Conservation (phyloP, 176 grass and related monocot species). For the Rhynchospora tenuis region DNA sequence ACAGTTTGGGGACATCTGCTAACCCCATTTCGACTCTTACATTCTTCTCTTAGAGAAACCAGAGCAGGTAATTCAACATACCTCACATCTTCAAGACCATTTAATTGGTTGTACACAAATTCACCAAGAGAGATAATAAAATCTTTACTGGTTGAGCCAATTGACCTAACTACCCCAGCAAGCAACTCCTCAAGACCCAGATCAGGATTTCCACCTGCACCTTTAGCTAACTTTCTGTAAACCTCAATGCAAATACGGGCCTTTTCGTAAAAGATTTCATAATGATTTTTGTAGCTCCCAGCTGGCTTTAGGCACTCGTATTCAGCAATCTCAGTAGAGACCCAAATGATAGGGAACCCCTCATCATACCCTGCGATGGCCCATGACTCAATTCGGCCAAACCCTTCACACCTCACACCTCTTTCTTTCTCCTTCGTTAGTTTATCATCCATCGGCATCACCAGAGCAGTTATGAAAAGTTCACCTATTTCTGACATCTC, state of each 20-base stretch:
- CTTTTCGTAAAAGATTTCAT: conserved; percentile 83
- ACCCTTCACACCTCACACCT: conserved; percentile 92
- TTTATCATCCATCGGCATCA: conserved; percentile 93
- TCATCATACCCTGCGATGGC: conserved; percentile 98
- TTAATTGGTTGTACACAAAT: conserved; percentile 85
- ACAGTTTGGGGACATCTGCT: conserved; percentile 30
- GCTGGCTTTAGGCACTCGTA: conserved; percentile 98
- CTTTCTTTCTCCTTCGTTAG: conserved; percentile 72
- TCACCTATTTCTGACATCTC: conserved; percentile 98
- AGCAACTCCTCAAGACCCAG: conserved; percentile 76
- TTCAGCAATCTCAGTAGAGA: conserved; percentile 89
- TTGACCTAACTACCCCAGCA: conserved; percentile 85
- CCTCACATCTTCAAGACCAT: conserved; percentile 68
- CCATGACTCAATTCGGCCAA: conserved; percentile 95
- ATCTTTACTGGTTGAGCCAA: conserved; percentile 72
- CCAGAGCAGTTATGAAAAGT: conserved; percentile 80
- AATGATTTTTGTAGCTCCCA: conserved; percentile 75
- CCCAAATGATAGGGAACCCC: conserved; percentile 76
- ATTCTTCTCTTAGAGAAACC: conserved; percentile 81
- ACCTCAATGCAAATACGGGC: conserved; percentile 88
- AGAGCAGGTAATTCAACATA: conserved; percentile 62
- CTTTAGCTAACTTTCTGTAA: conserved; percentile 79
- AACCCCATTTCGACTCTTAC: conserved; percentile 58
- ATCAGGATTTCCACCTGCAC: conserved; percentile 72
- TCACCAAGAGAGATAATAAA: conserved; percentile 83